These are phyloP conservation scores for Anthracocystis panici-leucophaei DNA, from an alignment of 1,284 basidiomycete genomes.

Conservation along the genomic window DNA sequence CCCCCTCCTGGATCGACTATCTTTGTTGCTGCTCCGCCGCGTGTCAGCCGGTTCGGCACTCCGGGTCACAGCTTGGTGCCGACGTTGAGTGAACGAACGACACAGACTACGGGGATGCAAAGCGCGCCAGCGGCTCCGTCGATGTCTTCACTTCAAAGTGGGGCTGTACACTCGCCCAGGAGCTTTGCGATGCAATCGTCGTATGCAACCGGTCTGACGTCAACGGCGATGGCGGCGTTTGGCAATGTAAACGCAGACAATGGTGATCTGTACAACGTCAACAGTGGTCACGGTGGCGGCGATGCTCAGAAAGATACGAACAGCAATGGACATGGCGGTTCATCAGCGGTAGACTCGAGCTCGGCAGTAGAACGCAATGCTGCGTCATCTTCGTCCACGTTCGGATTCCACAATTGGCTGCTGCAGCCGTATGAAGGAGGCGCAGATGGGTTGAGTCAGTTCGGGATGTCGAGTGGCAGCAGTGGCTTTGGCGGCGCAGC, in stretches of 20 bases:
- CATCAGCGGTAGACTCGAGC: background rate
- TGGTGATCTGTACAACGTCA: background rate
- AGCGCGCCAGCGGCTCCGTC: background rate
- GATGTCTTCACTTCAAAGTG: background rate
- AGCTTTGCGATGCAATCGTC: slow-evolving; percentile 10
- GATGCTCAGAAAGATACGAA: background rate
- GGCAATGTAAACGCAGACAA: slow-evolving; percentile 2
- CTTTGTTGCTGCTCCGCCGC: slow-evolving; percentile 45
- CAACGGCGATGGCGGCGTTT: slow-evolving; percentile 1
- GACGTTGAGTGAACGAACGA: slow-evolving; percentile 40
- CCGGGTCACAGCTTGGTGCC: slow-evolving; percentile 34
- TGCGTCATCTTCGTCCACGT: slow-evolving; percentile 16
- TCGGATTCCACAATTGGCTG: slow-evolving; percentile 52
- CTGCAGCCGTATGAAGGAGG: slow-evolving; percentile 51
- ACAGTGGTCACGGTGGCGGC: no score
- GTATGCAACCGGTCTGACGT: slow-evolving; percentile 9
- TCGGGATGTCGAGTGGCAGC: background rate
- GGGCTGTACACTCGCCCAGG: slow-evolving; percentile 8
- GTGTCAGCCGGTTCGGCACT: slow-evolving; percentile 21
- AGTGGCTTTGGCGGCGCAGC: background rate
- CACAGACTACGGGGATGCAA: slow-evolving; percentile 13
- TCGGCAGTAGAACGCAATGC: slow-evolving; percentile 7
- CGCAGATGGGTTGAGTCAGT: slow-evolving; percentile 14
- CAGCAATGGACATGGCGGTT: background rate
- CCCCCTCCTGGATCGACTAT: slow-evolving; percentile 49